Evolutionary conservation across 2,329 filamentous ascomycete species (phyloP), one percentile per base, ranked within the genome.

Genomic region (Colletotrichum sp.): DNA sequence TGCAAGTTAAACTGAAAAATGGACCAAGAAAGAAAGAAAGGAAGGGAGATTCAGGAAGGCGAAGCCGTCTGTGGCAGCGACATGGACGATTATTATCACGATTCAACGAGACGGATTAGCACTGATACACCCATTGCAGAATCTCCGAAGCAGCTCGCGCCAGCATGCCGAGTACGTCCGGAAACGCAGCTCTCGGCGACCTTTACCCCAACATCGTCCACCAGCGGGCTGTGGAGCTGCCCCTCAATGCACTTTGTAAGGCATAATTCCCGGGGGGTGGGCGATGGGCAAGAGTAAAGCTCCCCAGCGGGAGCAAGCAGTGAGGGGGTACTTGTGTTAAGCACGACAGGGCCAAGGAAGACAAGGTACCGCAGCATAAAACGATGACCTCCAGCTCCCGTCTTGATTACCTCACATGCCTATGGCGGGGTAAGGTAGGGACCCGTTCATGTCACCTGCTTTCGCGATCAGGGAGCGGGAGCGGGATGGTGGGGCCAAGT

Each of bases 71-170:
- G 18, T 4, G 8, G 32, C 24, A 34, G 44, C 13, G 26, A 18
- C 39, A n/a, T 21, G 8, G 69, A 39, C 24, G 65, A 62, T 60
- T 76, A 49, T 55, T 49, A 77, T 55, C 52, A 71, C 63, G 69
- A 76, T 75, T 21, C 60, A 36, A 72, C 36, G 70, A 13, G 32
- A n/a, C 21, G 34, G 34, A 28, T 63, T 21, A 60, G 10, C 55
- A 59, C 30, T 36, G 15, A 44, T 21, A 57, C 67, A 30, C 69
- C 34, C 62, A 39, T 60, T 39, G 69, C 24, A 77, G 71, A 24
- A 79, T 77, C 81, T 81, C 81, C 21, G 60, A 32, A 16, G 16
- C 62, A 59, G 30, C 67, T 49, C 57, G 44, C 76, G 39, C 70
- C 52, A 64, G 34, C 9, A 49, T 57, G 12, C 57, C 26, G 55